Evolutionary conservation across 2,329 filamentous ascomycete species (phyloP), one percentile per base, ranked within the genome.

Genomic region (Cladobotryum mycophilum): DNA sequence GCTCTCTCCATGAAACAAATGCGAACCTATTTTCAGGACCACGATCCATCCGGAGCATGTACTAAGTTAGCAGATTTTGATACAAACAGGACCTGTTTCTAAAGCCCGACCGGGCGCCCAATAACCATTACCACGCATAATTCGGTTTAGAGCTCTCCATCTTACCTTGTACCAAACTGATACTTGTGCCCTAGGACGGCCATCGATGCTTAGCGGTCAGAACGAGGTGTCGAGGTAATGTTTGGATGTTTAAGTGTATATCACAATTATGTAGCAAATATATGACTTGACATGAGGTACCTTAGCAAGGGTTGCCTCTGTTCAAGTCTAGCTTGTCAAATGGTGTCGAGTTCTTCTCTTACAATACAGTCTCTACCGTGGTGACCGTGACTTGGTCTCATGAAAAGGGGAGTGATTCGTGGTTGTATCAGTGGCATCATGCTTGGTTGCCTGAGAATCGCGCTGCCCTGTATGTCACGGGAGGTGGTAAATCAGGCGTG

Each of bases 51-150:
- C 30, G 45, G 18, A 34, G 8, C 47, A 42, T 45, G 40, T 49
- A 53, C 51, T 53, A 53, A 53, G 49, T 15, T 18, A 44, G 47
- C 47, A 50, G 43, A 25, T 45, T 53, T 53, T 49, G 51, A 35
- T 51, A 38, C 48, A 49, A 49, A 44, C 51, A 53, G 51, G 49
- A 44, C 25, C 14, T 25, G 17, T 25, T 51, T 41, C 47, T 45
- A 36, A 49, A 49, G 45, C 41, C 25, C 25, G 40, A 45, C 30
- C 36, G 20, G 51, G 42, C 51, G 51, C 51, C 51, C 11, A 17
- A 45, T 45, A 33, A 22, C 35, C 18, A 13, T 33, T 46, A 38
- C 44, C 48, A 42, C 44, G 47, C 41, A 30, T 40, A 8, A 43
- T 12, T 12, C 41, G 20, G 45, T 42, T 36, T 38, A 53, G 48